Evolutionary conservation across 768 basidiomycete species (phyloP), one percentile per base, ranked within the genome.

Genomic region (Rhodosporidiobolus odoratus): DNA sequence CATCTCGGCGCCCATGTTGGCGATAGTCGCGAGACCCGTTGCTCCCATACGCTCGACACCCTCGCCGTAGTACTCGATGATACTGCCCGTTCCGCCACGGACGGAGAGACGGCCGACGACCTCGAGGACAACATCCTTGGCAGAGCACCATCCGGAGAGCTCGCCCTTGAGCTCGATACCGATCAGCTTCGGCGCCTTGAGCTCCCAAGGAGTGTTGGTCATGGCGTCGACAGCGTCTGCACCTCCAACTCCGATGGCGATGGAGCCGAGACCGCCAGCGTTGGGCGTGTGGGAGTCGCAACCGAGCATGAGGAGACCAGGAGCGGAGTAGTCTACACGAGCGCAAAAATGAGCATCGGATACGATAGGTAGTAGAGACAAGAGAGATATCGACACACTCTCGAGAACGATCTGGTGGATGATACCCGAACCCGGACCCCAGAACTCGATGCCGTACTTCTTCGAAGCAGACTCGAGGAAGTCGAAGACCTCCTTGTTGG

Each of bases 1-100:
- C n/a, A 98, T 94, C 83, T 99, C 96, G 19, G 96, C 96, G 60
- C 96, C 96, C 96, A 98, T 99, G 80, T 99, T 98, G 53, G 91
- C 89, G 65, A 99, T 89, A 3, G 96, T 98, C 2, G 95, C 96
- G 80, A 72, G 79, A 86, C 92, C 93, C 72, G 96, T 98, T 79
- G 92, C 96, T 25, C 94, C 97, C 76, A 95, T 92, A 62, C 83
- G 83, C 68, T 83, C 83, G 16, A 98, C 92, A 16, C 95, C 94
- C 34, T 92, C 88, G 1, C 96, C 96, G 79, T 92, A 97, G 80
- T 99, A 99, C 80, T 98, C 96, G 68, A 98, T 82, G 75, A 99
- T 94, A 65, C 89, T 85, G 43, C 96, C 95, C 19, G 96, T 98
- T 23, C 96, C 96, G 19, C 96, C 96, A 76, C 90, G 83, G 62